Base-by-base conservation (phyloP, 345 rosid species). In the Stellera chamaejasme region DNA sequence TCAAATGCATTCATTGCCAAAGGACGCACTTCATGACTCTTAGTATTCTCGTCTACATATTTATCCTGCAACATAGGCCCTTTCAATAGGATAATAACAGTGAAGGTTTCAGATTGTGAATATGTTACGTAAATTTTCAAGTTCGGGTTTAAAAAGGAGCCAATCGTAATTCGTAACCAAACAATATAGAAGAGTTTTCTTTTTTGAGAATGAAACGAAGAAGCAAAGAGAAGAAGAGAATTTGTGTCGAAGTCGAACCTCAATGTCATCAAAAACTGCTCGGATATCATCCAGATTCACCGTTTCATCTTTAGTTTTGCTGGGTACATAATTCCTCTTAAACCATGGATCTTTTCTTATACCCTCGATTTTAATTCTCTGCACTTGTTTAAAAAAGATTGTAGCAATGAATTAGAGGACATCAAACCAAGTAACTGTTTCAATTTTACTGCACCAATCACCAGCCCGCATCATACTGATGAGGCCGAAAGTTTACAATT, bases 1-100 rank as follows among this genome's bases (percentile, higher is more conserved):
- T 93, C 99, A 73, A 93, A 93, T 47, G 96, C 99, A 69, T 93
- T 93, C 98, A 92, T 88, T 51, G 79, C 70, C 50, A 84, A 53
- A 11, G 98, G 98, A 12, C 95, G 79, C 13, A 66, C 74, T 36
- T 72, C 85, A 42, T 66, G 66, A 5, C 49, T 65, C 59, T 63
- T 64, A 61, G 83, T 51, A 58, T 72, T 75, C 79, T 86, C 89
- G 28, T 79, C 71, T 25, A 82, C 91, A 63, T 69, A 84, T 36
- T 72, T 67, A 23, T 86, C 97, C 98, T 92, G 85, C 59, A 68
- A 67, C 48, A 46, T 15, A 52, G 60, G 43, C 11, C 48, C 19
- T 43, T 63, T 73, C 63, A 27, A 50, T 50, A 42, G 60, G 32
- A 61, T 55, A 71, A 44, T 39, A 26, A 11, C 54, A 27, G 15